Base-by-base conservation (phyloP, 2,329 filamentous ascomycete species). In the Fusarium proliferatum region DNA sequence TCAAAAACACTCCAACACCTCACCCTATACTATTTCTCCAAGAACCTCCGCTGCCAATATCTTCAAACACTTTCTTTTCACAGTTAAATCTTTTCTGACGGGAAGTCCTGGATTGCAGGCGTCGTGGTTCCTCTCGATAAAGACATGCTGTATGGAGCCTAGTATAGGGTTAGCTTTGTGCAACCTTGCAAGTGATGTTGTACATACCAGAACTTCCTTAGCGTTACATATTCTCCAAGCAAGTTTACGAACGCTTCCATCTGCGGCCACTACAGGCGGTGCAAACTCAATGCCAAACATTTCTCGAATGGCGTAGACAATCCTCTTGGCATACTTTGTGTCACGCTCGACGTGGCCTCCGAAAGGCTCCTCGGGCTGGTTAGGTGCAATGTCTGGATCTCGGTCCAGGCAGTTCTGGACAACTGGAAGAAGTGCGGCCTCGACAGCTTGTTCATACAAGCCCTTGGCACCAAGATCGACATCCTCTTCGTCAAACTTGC, bases 281-380 rank as follows among this genome's bases (percentile, higher is more conserved):
- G 96, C 94, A 80, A 99, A 95, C 81, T 99, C 96, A 68, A 99
- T 93, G 58, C 95, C 96, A 81, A 99, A 97, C 95, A 98, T 98
- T 81, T 97, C 93, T 72, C 94, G 93, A 34, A 99, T 94, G 9
- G 95, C 96, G 81, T 97, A 98, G 1, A 98, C 95, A 16, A 98
- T 93, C 46, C 96, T 87, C 82, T 91, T 94, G 2, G 96, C 93
- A 77, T 95, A 98, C 82, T 97, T 98, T 72, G 92, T 90, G 75
- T 98, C 93, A 30, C 95, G 87, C 79, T 97, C 95, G 4, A 98
- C 93, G 45, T 95, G 87, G 53, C 90, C 90, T 1, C 96, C 96
- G 81, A 97, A 99, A 6, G 90, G 86, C 80, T 98, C 96, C 15
- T 96, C 92, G 0, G 90, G 87, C 5, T 89, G 92, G 64, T 89